Base-by-base conservation (phyloP, 345 rosid genomes). In the Salix suchowensis region DNA sequence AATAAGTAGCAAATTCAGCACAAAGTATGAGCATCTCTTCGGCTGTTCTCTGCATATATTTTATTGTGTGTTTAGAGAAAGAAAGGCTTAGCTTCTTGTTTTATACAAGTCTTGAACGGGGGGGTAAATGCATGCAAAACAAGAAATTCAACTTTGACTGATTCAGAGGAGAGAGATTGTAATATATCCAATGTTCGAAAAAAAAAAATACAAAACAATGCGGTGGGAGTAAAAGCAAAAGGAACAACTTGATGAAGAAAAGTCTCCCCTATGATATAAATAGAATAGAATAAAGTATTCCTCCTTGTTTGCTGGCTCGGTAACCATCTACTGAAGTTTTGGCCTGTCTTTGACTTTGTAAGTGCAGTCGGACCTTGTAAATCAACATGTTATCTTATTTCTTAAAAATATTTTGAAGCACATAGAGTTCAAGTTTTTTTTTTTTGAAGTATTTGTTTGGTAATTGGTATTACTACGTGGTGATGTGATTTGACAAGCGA, bases 91-190 rank as follows among this genome's bases (percentile, higher is more conserved):
- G 61, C 61, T 10, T 58, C 64, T 58, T 58, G 64, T 23, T 58
- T 55, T 58, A 9, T 58, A 9, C 5, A 23, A 58, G 64, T 58
- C 28, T 58, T 52, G n/a, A 7, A 6, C 1, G 54, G 28, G 28
- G 14, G 4, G 23, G 1, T 1, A 9, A 1, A 4, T n/a, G 24
- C 11, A 55, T 55, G 23, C 11, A 7, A 1, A 0, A 3, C 62
- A 19, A 6, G 64, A 1, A 9, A 4, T 3, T n/a, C 64, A 37
- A 32, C 72, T 73, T 58, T 67, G 81, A 78, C 81, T 40, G 9
- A 28, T 42, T 44, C 81, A 39, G 28, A 54, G 18, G 37, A 2
- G 18, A 36, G 60, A 46, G 40, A 24, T 24, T 24, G 24, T 24
- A 24, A 24, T 24, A 24, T 24, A 24, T 24, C 24, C 24, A 24